Percentiles rank a stretch among this genome's conserved stretches.
phyloP scores from a whole-genome alignment of 2,329 filamentous ascomycete genomes.

The Claviceps sp. region DNA sequence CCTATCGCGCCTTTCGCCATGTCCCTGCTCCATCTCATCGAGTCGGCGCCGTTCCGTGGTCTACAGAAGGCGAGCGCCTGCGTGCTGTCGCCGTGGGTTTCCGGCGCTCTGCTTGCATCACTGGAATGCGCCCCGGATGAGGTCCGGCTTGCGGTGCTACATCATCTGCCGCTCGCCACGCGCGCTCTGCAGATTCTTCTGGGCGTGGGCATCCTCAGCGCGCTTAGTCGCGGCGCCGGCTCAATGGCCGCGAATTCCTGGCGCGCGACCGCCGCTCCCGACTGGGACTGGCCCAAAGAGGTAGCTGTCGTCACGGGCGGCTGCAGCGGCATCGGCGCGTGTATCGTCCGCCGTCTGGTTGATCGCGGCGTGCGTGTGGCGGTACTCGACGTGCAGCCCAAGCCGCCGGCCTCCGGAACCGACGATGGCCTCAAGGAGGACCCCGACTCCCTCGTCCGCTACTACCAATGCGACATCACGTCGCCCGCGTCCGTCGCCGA shows the following conservation, averaged over 20 bases:
- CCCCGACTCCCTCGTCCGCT: constrained; percentile 13
- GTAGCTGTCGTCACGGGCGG: constrained; percentile 31
- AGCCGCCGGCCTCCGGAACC: too few species aligned
- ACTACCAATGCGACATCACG: constrained; percentile 26
- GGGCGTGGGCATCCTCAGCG: constrained; percentile 11
- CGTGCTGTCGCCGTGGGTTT: constrained; percentile 8
- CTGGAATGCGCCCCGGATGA: constrained; percentile 5
- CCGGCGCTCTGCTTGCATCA: constrained; percentile 8
- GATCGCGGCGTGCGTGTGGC: constrained; percentile 45
- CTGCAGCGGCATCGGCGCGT: constrained; percentile 27
- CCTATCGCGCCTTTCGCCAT: constrained; percentile 2
- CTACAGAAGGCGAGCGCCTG: constrained; percentile 1
- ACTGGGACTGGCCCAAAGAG: constrained; percentile 26
- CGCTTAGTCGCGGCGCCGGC: constrained; percentile 14
- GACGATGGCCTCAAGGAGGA: constrained; percentile 3
- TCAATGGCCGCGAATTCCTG: constrained; percentile 18
- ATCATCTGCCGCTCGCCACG: constrained; percentile 2
- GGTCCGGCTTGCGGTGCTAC: constrained; percentile 1
- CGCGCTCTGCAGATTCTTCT: constrained; percentile 10
- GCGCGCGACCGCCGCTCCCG: constrained; percentile 10
- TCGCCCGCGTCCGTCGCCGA: constrained; percentile 29
- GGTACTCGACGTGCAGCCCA: constrained; percentile 45
- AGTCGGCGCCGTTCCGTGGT: constrained; percentile 8
- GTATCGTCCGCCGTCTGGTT: constrained; percentile 19
- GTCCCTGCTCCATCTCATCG: constrained; percentile 5